phyloP scores from a whole-genome alignment of 139 green algal genomes.

The Penium margaritaceum region DNA sequence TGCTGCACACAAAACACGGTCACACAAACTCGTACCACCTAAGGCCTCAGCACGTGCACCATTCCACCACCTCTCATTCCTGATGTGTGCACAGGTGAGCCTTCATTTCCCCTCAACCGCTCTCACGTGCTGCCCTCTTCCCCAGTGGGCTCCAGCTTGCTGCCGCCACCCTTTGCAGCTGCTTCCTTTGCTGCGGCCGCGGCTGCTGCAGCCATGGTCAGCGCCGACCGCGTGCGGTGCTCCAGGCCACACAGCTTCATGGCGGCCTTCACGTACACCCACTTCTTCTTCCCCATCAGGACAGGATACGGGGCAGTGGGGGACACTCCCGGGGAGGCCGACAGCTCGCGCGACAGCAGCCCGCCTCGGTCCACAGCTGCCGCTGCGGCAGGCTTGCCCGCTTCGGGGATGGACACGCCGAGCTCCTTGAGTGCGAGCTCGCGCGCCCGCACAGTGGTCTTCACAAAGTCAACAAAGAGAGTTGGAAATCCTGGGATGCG shows the following conservation, averaged over 20 bases:
- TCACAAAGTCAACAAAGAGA: conserved; percentile 17
- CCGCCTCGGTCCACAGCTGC: not conserved
- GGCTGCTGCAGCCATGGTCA: too few relatives aligned
- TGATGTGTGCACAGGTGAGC: too few relatives aligned
- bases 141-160: too few relatives aligned
- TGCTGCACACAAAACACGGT: too few relatives aligned
- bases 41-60: too few relatives aligned
- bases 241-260: not conserved
- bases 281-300: conserved; percentile 7
- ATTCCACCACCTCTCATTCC: too few relatives aligned
- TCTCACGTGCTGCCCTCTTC: too few relatives aligned
- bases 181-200: too few relatives aligned
- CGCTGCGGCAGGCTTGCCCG: not conserved
- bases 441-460: not conserved
- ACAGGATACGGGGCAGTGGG: not conserved
- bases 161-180: too few relatives aligned
- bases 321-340: not conserved
- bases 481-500: conserved; percentile 6
- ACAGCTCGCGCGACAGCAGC: not conserved
- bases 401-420: not conserved
- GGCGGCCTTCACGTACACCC: not conserved
- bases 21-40: too few relatives aligned
- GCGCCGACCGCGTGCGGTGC: too few relatives aligned
- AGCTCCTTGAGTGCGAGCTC: not conserved
- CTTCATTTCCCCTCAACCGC: too few relatives aligned